Evolutionary conservation across 2,329 filamentous ascomycete species (phyloP).

Genomic region (Chaetomiaceae sp.): DNA sequence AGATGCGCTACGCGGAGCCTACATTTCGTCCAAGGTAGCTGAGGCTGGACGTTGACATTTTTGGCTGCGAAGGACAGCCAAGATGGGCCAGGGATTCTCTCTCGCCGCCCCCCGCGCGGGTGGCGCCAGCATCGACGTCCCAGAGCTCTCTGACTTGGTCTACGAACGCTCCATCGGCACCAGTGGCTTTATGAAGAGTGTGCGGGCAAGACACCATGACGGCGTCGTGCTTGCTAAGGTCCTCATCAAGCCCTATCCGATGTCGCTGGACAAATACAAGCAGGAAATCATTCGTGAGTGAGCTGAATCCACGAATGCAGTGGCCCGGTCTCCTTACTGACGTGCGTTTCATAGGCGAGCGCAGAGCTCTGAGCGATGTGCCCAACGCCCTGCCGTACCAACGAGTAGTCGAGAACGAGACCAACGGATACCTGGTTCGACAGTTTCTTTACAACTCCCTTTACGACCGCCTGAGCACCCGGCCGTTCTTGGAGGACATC

Average conservation of each 20-base stretch:
- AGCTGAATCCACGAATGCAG: neutral
- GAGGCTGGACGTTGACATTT: conserved; percentile 12
- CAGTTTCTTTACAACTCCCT: conserved; percentile 95
- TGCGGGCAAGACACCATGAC: conserved; percentile 82
- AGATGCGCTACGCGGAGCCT: conserved; percentile 17
- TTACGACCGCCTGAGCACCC: conserved; percentile 93
- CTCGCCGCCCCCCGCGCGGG: conserved; percentile 86
- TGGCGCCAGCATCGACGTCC: conserved; percentile 86
- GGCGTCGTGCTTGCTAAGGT: conserved; percentile 92
- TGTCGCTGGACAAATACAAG: conserved; percentile 75
- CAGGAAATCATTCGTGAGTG: conserved; percentile 64
- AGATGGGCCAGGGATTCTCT: conserved; percentile 96
- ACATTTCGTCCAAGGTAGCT: conserved; percentile 18
- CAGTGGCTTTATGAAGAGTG: conserved; percentile 93
- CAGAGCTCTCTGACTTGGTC: conserved; percentile 81
- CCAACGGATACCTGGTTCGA: conserved; percentile 85
- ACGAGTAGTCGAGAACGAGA: conserved; percentile 83
- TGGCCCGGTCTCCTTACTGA: conserved; percentile 1
- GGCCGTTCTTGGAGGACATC: conserved; percentile 92
- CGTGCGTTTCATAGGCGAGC: conserved; percentile 55
- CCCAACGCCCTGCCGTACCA: conserved; percentile 90
- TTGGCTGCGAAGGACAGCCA: conserved; percentile 15
- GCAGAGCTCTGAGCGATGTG: conserved; percentile 70
- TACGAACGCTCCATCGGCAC: conserved; percentile 91
- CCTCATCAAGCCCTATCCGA: conserved; percentile 84